phyloP scores from a whole-genome alignment of 305 asterid species.

The Fraxinus floribunda region DNA sequence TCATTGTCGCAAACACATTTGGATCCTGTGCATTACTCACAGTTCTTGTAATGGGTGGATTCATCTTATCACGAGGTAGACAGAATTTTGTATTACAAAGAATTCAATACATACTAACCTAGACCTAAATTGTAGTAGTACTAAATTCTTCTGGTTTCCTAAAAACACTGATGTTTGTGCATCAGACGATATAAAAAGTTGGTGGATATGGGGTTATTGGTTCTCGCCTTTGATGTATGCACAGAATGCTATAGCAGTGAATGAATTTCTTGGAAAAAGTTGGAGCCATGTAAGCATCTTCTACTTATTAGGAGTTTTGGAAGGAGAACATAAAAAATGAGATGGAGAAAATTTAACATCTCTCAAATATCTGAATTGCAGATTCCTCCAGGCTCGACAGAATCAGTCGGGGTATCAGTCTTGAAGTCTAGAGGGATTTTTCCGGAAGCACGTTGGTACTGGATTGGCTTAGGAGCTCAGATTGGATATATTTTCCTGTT shows the following conservation, averaged over 20 bases:
- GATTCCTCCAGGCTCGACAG: slow-evolving; percentile 64
- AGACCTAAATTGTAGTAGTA: not conserved
- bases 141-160: not conserved
- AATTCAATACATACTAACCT: slow-evolving; percentile 6
- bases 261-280: slow-evolving; percentile 86
- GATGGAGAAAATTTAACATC: not conserved
- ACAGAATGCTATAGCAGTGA: slow-evolving; percentile 64
- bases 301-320: not conserved
- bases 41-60: slow-evolving; percentile 81
- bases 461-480: slow-evolving; percentile 85
- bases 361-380: slow-evolving; percentile 25
- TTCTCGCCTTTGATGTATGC: slow-evolving; percentile 64
- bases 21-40: slow-evolving; percentile 79
- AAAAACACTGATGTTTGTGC: slow-evolving; percentile 7
- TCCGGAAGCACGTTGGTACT: slow-evolving; percentile 80
- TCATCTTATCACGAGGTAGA: slow-evolving; percentile 79
- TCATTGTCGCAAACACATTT: slow-evolving; percentile 85
- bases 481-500: slow-evolving; percentile 62
- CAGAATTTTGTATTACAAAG: not conserved
- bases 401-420: slow-evolving; percentile 60
- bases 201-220: slow-evolving; percentile 87
- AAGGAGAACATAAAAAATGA: not conserved
- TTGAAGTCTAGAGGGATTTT: slow-evolving; percentile 65
- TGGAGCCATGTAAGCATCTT: slow-evolving; percentile 76
- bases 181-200: slow-evolving; percentile 54